These are phyloP conservation scores for Lathyrus tuberosus DNA, from an alignment of 306 rosid genomes.

Conservation along the genomic window DNA sequence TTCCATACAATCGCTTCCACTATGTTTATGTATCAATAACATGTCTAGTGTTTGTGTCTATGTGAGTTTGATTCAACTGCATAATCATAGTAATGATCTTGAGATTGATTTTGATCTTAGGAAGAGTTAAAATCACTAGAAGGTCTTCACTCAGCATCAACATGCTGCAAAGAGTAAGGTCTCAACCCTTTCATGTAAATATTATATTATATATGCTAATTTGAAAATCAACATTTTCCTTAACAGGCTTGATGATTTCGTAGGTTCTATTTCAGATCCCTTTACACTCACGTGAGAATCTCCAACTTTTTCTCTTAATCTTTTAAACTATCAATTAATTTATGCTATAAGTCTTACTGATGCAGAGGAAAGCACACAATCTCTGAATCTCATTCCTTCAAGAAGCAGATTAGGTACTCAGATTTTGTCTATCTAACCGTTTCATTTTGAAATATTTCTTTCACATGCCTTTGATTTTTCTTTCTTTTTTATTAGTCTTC, in stretches of 20 bases:
- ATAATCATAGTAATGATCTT: not conserved
- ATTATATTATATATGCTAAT: not conserved
- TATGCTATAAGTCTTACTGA: constrained; percentile 3
- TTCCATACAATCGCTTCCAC: too few relatives aligned
- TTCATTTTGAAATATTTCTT: constrained; percentile 20
- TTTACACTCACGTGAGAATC: constrained; percentile 47
- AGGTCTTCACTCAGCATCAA: constrained; percentile 51
- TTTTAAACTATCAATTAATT: not conserved
- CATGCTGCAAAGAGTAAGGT: constrained; percentile 52
- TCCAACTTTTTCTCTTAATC: constrained; percentile 2
- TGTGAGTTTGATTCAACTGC: not conserved
- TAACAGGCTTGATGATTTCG: constrained; percentile 47
- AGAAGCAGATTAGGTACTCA: constrained; percentile 46
- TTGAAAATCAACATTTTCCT: not conserved
- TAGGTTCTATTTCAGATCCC: constrained; percentile 49
- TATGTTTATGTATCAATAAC: too few relatives aligned
- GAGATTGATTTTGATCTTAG: constrained; percentile 30
- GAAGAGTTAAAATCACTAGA: constrained; percentile 56
- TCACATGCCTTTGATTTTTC: constrained; percentile 6
- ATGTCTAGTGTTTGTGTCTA: not conserved
- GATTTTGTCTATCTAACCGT: not conserved
- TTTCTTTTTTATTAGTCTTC: constrained; percentile 13
- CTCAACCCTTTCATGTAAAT: not conserved
- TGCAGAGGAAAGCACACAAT: constrained; percentile 39
- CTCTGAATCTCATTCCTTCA: constrained; percentile 37